phyloP scores from a whole-genome alignment of 225 moss, liverwort and hornwort species.

The Marchantia paleacea region DNA sequence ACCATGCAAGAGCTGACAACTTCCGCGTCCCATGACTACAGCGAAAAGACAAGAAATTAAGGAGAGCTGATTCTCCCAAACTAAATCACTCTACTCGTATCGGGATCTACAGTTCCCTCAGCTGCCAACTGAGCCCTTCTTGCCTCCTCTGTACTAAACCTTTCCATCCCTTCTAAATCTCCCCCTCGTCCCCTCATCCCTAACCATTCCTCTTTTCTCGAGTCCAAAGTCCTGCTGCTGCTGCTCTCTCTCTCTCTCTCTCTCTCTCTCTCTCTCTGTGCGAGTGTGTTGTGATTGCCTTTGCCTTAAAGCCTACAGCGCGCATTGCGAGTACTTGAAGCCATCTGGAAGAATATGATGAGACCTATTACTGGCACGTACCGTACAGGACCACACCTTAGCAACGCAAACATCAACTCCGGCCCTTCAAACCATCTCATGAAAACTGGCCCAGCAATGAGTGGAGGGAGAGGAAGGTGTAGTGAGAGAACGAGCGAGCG shows the following conservation, averaged over 20 bases:
- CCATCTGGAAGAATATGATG: background rate
- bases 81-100: background rate
- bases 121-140: background rate
- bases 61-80: background rate
- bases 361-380: background rate
- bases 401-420: background rate
- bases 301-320: background rate
- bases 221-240: too few species aligned
- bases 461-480: background rate
- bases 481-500: background rate
- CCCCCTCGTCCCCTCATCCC: background rate
- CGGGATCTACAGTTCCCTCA: background rate
- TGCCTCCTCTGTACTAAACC: background rate
- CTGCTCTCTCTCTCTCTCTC: background rate
- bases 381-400: background rate
- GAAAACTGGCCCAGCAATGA: background rate
- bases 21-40: constrained; percentile 3
- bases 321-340: background rate
- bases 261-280: background rate
- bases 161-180: background rate
- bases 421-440: background rate
- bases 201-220: background rate
- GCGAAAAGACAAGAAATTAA: constrained; percentile 1
- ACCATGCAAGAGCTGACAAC: constrained; percentile 2
- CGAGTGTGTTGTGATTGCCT: background rate